These are phyloP conservation scores for Neofusicoccum cordaticola DNA, from an alignment of 2,329 filamentous ascomycete species.

Conservation along the genomic window DNA sequence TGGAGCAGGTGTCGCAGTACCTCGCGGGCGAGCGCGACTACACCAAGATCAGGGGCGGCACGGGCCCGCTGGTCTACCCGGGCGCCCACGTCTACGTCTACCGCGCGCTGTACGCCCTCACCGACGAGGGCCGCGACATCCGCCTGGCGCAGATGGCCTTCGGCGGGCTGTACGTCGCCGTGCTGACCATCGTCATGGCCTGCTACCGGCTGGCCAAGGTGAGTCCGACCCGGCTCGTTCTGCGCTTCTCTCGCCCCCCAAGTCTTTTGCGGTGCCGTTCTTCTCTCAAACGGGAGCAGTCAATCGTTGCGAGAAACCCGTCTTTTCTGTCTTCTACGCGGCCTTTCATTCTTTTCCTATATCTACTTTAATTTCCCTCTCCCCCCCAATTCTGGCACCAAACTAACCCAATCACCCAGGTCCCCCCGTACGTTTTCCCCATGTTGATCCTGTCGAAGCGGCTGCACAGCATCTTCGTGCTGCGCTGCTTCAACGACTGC, in stretches of 20 bases:
- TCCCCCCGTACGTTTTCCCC: constrained; percentile 82
- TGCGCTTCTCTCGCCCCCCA: too few relatives aligned
- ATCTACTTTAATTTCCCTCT: neutral
- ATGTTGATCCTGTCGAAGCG: constrained; percentile 86
- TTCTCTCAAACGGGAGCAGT: neutral
- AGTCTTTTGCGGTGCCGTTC: neutral
- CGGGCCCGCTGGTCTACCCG: constrained; percentile 92
- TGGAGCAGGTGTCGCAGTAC: constrained; percentile 84
- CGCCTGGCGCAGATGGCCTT: constrained; percentile 81
- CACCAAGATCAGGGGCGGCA: constrained; percentile 77
- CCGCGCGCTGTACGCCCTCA: constrained; percentile 72
- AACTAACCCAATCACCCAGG: constrained; percentile 45
- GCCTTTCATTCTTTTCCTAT: too few relatives aligned
- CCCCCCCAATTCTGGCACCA: neutral
- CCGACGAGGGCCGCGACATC: constrained; percentile 73
- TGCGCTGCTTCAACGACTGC: constrained; percentile 94
- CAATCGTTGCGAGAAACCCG: too few relatives aligned
- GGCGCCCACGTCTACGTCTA: constrained; percentile 93
- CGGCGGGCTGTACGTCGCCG: constrained; percentile 71
- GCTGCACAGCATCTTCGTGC: constrained; percentile 86
- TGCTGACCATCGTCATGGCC: constrained; percentile 72
- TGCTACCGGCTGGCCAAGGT: constrained; percentile 77
- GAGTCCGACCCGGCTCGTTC: constrained; percentile 2
- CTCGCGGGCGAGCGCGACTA: constrained; percentile 86
- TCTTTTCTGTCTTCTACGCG: too few relatives aligned